Evolutionary conservation across 805 yeast species (phyloP).

Genomic region (Kodamaea nitidulidarum): DNA sequence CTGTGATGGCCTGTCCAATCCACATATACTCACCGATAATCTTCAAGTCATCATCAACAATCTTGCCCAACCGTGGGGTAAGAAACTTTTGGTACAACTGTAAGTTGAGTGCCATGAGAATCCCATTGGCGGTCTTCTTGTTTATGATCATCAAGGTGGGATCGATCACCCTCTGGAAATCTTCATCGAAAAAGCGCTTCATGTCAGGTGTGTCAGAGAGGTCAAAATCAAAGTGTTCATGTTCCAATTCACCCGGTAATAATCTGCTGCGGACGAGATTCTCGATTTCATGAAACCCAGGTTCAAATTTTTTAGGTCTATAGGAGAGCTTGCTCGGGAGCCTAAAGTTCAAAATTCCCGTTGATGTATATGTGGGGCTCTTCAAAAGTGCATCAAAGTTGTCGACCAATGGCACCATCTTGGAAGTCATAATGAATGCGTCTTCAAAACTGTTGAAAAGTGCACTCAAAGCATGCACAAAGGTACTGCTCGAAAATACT

Average conservation of each 20-base stretch:
- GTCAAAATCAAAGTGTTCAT: slow-evolving; percentile 16
- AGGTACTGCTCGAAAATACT: slow-evolving; percentile 5
- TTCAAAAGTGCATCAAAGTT: slow-evolving; percentile 15
- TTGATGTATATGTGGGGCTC: slow-evolving; percentile 14
- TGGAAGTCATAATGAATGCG: slow-evolving; percentile 24
- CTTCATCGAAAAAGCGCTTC: slow-evolving; percentile 19
- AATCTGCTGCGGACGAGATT: slow-evolving; percentile 19
- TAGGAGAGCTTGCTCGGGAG: slow-evolving; percentile 20
- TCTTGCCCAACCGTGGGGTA: slow-evolving; percentile 16
- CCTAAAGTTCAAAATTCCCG: slow-evolving; percentile 29
- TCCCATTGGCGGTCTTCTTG: slow-evolving; percentile 25
- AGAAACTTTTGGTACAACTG: slow-evolving; percentile 20
- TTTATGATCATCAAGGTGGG: slow-evolving; percentile 26
- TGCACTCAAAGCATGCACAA: slow-evolving; percentile 19
- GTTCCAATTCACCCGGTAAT: slow-evolving; percentile 20
- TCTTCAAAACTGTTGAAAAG: slow-evolving; percentile 34
- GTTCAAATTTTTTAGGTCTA: slow-evolving; percentile 16
- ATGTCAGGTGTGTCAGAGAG: slow-evolving; percentile 9
- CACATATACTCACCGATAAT: slow-evolving; percentile 27
- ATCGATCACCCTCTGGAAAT: slow-evolving; percentile 25
- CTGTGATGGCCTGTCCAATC: slow-evolving; percentile 34
- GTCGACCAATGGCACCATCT: slow-evolving; percentile 16
- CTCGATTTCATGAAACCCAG: slow-evolving; percentile 30
- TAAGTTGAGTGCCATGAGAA: slow-evolving; percentile 23
- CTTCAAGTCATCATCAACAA: slow-evolving; percentile 6